phyloP scores from a whole-genome alignment of 352 stramenopile genomes.

The Saprolegnia diclina region DNA sequence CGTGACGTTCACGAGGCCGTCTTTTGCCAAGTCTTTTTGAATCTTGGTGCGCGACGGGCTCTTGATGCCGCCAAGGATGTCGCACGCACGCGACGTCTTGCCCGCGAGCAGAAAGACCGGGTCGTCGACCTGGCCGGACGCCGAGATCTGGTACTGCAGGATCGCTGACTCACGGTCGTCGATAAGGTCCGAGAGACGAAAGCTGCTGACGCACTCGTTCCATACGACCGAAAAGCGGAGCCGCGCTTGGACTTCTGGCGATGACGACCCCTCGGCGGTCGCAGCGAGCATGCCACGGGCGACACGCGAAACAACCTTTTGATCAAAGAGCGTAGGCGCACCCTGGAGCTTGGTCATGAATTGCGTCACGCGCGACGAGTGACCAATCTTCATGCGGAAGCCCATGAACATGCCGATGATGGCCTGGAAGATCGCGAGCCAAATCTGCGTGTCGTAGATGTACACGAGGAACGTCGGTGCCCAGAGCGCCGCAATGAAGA shows the following conservation, averaged over 20 bases:
- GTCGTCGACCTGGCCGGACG: constrained; percentile 71
- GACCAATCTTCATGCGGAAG: constrained; percentile 64
- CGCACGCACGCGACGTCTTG: constrained; percentile 57
- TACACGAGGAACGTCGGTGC: constrained; percentile 75
- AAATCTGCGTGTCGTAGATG: constrained; percentile 85
- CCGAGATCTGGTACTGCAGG: constrained; percentile 84
- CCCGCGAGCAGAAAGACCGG: constrained; percentile 84
- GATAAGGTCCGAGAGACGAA: constrained; percentile 77
- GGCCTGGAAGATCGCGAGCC: constrained; percentile 77
- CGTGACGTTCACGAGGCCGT: constrained; percentile 58
- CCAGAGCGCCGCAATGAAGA: constrained; percentile 75
- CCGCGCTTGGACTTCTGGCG: constrained; percentile 61
- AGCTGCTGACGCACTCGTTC: constrained; percentile 88
- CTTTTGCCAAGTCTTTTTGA: constrained; percentile 69
- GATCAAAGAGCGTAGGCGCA: constrained; percentile 61
- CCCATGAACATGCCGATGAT: constrained; percentile 71
- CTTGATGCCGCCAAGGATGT: constrained; percentile 51
- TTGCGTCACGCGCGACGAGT: constrained; percentile 58
- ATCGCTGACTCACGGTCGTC: constrained; percentile 84
- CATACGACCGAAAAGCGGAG: constrained; percentile 83
- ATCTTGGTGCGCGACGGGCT: constrained; percentile 47
- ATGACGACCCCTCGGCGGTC: constrained; percentile 13
- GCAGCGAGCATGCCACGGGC: constrained; percentile 26
- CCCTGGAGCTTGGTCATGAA: constrained; percentile 57
- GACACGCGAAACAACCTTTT: constrained; percentile 51